phyloP scores from a whole-genome alignment of 257 asterid species.

The Anisodus tanguticus region DNA sequence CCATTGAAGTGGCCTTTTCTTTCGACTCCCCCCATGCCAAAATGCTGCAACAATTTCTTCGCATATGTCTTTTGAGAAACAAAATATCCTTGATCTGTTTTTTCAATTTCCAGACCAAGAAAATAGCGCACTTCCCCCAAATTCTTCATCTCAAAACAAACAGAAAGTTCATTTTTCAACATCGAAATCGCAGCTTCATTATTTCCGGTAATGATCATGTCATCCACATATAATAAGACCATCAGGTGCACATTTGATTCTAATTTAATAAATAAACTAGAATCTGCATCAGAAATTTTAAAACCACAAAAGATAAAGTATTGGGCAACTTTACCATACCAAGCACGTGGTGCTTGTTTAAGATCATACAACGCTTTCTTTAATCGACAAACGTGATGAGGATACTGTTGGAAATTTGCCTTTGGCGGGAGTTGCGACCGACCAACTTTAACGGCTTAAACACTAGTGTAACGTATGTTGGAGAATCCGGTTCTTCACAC shows the following conservation, averaged over 20 bases:
- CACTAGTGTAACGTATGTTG: too few relatives aligned
- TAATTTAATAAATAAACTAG: background rate
- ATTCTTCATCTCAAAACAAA: constrained; percentile 37
- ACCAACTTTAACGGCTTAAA: too few relatives aligned
- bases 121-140: constrained; percentile 23
- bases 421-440: too few relatives aligned
- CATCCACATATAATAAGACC: background rate
- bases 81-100: constrained; percentile 20
- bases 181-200: constrained; percentile 22
- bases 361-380: background rate
- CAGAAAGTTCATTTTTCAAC: background rate
- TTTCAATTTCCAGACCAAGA: constrained; percentile 31
- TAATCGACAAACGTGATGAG: too few relatives aligned
- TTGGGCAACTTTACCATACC: constrained; percentile 30
- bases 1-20: constrained; percentile 37
- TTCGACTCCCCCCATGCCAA: constrained; percentile 39
- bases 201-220: constrained; percentile 17
- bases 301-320: constrained; percentile 33
- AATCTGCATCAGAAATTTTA: constrained; percentile 22
- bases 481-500: too few relatives aligned
- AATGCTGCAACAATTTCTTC: constrained; percentile 14
- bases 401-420: too few relatives aligned
- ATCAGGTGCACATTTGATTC: constrained; percentile 24
- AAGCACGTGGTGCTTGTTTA: constrained; percentile 37
- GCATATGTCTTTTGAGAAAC: constrained; percentile 36